Evolutionary conservation across 2,329 filamentous ascomycete genomes (phyloP).

Genomic region (Alternaria metachromatica): DNA sequence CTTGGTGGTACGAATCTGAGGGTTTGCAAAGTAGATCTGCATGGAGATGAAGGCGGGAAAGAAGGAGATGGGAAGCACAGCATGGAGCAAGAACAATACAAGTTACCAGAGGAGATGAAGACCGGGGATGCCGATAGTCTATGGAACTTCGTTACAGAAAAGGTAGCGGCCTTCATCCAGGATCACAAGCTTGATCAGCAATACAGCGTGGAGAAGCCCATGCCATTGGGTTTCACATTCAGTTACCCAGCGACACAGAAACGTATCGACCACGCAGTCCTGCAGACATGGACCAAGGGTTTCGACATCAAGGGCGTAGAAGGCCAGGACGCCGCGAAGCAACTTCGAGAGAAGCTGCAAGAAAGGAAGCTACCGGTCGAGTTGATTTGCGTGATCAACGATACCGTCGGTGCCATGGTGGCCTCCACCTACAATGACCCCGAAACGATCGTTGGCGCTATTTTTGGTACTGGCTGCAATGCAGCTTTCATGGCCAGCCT

Average conservation of each 20-base stretch:
- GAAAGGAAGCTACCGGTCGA: constrained; percentile 82
- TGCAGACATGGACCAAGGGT: constrained; percentile 97
- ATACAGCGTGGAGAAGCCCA: constrained; percentile 64
- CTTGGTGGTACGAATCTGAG: constrained; percentile 97
- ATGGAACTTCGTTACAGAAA: constrained; percentile 95
- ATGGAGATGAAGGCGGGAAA: constrained; percentile 73
- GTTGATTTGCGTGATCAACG: constrained; percentile 86
- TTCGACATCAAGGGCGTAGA: constrained; percentile 94
- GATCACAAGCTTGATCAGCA: constrained; percentile 76
- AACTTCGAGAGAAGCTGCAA: constrained; percentile 79
- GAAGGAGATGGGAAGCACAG: constrained; percentile 69
- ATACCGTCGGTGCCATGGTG: constrained; percentile 90
- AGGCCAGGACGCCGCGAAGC: constrained; percentile 86
- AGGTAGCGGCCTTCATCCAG: constrained; percentile 87
- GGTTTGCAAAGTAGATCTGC: constrained; percentile 90
- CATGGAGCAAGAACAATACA: constrained; percentile 95
- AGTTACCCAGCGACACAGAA: constrained; percentile 93
- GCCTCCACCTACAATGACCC: constrained; percentile 88
- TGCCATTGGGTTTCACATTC: constrained; percentile 93
- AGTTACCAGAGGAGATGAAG: constrained; percentile 92
- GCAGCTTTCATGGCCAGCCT: constrained; percentile 91
- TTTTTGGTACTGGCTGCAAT: constrained; percentile 93
- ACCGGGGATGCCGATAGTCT: constrained; percentile 82
- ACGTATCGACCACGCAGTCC: constrained; percentile 88
- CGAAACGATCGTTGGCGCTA: constrained; percentile 85